Evolutionary conservation across 371 early-diverging fungal genomes (phyloP).

Genomic region (Mortierella polycephala): DNA sequence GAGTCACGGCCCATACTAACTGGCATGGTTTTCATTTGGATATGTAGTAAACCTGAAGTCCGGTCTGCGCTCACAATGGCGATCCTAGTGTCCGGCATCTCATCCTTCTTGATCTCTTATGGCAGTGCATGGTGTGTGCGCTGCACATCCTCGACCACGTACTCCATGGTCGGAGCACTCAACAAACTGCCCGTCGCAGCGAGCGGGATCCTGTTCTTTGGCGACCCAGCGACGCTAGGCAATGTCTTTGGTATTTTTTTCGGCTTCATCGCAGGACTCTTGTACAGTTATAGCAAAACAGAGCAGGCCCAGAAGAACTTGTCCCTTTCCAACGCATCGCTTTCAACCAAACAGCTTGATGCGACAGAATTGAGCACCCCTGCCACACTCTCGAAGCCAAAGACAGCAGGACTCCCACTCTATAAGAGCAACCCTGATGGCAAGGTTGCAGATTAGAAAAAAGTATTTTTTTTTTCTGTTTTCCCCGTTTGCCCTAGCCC

Average conservation of each 20-base stretch:
- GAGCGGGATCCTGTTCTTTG: slow-evolving; percentile 95
- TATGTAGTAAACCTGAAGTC: slow-evolving; percentile 59
- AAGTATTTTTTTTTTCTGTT: background rate
- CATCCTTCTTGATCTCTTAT: slow-evolving; percentile 93
- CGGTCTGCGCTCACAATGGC: slow-evolving; percentile 69
- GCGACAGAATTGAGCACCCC: slow-evolving; percentile 7
- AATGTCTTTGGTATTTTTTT: slow-evolving; percentile 85
- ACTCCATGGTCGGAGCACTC: slow-evolving; percentile 99
- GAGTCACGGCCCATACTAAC: background rate
- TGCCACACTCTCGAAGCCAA: background rate
- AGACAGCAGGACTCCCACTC: slow-evolving; percentile 21
- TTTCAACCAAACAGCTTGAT: slow-evolving; percentile 13
- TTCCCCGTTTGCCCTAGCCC: background rate
- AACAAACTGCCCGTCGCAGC: slow-evolving; percentile 98
- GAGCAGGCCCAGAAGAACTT: slow-evolving; percentile 54
- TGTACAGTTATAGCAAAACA: slow-evolving; percentile 85
- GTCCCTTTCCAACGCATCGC: slow-evolving; percentile 43
- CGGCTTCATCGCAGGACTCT: slow-evolving; percentile 85
- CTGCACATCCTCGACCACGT: slow-evolving; percentile 95
- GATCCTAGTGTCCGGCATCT: slow-evolving; percentile 87
- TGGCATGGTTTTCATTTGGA: background rate
- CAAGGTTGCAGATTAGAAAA: slow-evolving; percentile 31
- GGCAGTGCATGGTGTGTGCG: slow-evolving; percentile 96
- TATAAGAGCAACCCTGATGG: slow-evolving; percentile 46
- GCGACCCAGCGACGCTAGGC: slow-evolving; percentile 84